Percentiles rank a stretch among this genome's conserved stretches.
Evolutionary conservation across 345 rosid genomes (phyloP).

Genomic region (Eucalyptus cladocalyx): DNA sequence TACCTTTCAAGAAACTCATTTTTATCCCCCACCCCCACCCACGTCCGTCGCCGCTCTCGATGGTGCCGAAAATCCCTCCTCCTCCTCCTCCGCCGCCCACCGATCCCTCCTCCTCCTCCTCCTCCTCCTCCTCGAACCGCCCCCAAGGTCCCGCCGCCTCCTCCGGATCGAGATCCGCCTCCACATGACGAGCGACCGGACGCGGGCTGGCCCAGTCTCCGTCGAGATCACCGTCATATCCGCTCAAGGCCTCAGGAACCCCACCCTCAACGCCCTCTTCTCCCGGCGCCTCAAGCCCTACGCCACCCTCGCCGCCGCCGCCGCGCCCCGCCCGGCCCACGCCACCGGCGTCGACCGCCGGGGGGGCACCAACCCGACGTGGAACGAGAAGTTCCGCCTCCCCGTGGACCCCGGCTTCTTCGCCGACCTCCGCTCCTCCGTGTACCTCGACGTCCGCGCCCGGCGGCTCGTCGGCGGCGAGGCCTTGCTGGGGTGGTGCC

Average conservation of each 20-base stretch:
- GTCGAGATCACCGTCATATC: conserved; percentile 2
- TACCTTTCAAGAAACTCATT: background rate
- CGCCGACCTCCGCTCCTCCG: background rate
- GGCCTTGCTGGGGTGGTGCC: conserved; percentile 1
- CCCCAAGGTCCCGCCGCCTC: background rate
- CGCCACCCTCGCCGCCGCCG: background rate
- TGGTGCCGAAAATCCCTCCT: background rate
- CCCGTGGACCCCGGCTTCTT: background rate
- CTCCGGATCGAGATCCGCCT: background rate
- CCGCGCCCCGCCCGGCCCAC: background rate
- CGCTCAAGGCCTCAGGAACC: background rate
- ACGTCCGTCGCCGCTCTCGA: background rate
- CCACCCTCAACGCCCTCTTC: background rate
- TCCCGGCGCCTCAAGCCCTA: background rate
- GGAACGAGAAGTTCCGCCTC: background rate
- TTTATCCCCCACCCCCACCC: background rate
- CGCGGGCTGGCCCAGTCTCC: background rate
- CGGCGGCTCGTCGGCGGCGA: background rate
- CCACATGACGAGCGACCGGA: background rate
- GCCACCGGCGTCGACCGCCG: background rate
- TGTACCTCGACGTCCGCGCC: background rate
- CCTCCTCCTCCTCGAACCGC: background rate
- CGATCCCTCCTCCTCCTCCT: background rate
- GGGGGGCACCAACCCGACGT: background rate
- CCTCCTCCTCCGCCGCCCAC: background rate